Conservation (phyloP, 2,329 filamentous ascomycete species). For the Epichloe festucae region DNA sequence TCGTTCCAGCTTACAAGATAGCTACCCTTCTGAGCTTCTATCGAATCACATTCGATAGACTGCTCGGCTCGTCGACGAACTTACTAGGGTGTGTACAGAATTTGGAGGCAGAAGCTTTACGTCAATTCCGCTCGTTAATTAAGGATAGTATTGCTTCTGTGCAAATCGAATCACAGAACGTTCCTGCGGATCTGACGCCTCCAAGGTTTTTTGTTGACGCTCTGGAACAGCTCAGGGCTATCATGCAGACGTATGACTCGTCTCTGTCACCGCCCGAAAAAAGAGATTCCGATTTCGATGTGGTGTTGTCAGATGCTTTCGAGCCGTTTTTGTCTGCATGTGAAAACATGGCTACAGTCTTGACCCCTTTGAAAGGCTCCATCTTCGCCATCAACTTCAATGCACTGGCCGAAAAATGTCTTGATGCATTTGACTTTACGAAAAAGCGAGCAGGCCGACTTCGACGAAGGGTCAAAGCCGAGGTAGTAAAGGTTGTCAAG, state of each 20-base stretch:
- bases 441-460: conserved; percentile 41
- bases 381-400: conserved; percentile 67
- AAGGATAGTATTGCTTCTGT: conserved; percentile 66
- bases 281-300: conserved; percentile 57
- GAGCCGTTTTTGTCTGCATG: conserved; percentile 77
- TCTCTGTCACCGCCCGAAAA: conserved; percentile 51
- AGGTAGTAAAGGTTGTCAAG: conserved; percentile 45
- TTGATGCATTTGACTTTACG: conserved; percentile 53
- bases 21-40: conserved; percentile 87
- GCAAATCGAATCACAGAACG: conserved; percentile 57
- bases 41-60: conserved; percentile 65
- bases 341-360: conserved; percentile 49
- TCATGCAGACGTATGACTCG: conserved; percentile 80
- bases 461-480: conserved; percentile 39
- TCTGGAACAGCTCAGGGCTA: conserved; percentile 60
- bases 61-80: conserved; percentile 56
- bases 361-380: conserved; percentile 45
- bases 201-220: conserved; percentile 79
- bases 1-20: conserved; percentile 77
- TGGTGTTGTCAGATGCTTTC: conserved; percentile 64
- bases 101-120: conserved; percentile 63
- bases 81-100: conserved; percentile 55
- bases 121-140: conserved; percentile 71
- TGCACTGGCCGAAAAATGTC: conserved; percentile 39
- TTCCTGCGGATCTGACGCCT: conserved; percentile 59